Percentiles rank a stretch among this genome's conserved stretches.
Conservation (phyloP, 257 asterid species). For the Solanum gracilifrons region DNA sequence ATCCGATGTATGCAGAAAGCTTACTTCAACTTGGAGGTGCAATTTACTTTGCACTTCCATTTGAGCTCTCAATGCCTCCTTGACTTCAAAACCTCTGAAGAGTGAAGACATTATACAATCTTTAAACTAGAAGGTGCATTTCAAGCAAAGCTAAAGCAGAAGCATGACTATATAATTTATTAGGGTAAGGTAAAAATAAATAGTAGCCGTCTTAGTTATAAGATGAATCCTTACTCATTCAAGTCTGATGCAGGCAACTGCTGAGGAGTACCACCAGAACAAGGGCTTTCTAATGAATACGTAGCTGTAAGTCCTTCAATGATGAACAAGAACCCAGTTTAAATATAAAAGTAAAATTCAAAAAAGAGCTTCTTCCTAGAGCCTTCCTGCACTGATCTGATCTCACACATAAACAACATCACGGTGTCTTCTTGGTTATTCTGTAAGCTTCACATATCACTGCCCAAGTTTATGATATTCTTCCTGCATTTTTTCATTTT, state of each 20-base stretch:
- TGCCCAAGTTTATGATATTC: background rate
- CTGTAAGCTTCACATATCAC: background rate
- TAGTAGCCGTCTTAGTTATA: background rate
- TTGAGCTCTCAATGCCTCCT: slow-evolving; percentile 88
- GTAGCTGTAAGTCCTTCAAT: slow-evolving; percentile 42
- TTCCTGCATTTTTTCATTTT: background rate
- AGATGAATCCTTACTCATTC: slow-evolving; percentile 51
- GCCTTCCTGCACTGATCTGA: background rate
- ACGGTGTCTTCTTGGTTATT: background rate
- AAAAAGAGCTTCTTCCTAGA: background rate
- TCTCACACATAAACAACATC: background rate
- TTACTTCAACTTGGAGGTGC: slow-evolving; percentile 90
- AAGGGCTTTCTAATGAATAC: slow-evolving; percentile 54
- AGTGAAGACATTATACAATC: slow-evolving; percentile 16
- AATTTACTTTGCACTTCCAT: slow-evolving; percentile 93
- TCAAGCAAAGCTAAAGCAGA: background rate
- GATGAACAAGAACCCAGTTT: slow-evolving; percentile 10
- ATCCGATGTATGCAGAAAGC: slow-evolving; percentile 7
- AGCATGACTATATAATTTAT: background rate
- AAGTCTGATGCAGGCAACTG: slow-evolving; percentile 48
- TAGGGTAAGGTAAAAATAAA: background rate
- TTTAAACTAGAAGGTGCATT: background rate
- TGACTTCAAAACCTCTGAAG: slow-evolving; percentile 73
- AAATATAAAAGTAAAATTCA: background rate
- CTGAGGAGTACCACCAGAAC: slow-evolving; percentile 42